Conservation (phyloP, 2,329 filamentous ascomycete genomes). For the Aspergillus brunneoviolaceus region DNA sequence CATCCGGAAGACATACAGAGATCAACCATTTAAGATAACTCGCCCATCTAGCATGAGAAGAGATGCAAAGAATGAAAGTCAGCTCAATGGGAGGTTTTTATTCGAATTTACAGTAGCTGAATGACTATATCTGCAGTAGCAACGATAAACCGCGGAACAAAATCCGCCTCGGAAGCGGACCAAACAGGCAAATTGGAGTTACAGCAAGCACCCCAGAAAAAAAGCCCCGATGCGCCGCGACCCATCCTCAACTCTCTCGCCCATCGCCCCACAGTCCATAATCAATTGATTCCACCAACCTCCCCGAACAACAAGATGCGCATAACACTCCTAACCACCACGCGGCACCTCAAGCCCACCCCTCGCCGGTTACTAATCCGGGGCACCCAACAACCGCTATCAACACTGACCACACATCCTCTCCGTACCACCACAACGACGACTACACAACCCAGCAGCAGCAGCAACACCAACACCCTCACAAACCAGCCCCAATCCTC, state of each 20-base stretch:
- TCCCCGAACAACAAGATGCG: constrained; percentile 2
- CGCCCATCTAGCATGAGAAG: too few relatives aligned
- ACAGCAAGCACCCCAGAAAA: neutral
- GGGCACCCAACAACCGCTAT: neutral
- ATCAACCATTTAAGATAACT: too few relatives aligned
- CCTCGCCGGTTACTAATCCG: neutral
- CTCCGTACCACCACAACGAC: neutral
- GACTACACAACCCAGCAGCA: too few relatives aligned
- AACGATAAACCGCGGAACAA: neutral
- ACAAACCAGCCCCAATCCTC: neutral
- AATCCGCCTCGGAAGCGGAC: neutral
- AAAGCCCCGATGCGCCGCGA: neutral
- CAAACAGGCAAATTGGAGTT: neutral
- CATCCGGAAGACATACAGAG: too few relatives aligned
- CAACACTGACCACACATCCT: neutral
- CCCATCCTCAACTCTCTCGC: neutral
- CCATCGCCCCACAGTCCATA: neutral
- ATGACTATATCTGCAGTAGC: neutral
- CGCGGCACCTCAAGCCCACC: neutral
- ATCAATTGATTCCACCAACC: neutral
- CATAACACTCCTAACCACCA: neutral
- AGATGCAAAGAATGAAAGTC: too few relatives aligned
- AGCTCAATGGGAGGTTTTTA: too few relatives aligned
- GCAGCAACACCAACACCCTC: too few relatives aligned
- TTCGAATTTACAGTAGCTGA: too few relatives aligned